Conservation (phyloP, 495 filamentous ascomycete genomes). For the Neurospora discreta region DNA sequence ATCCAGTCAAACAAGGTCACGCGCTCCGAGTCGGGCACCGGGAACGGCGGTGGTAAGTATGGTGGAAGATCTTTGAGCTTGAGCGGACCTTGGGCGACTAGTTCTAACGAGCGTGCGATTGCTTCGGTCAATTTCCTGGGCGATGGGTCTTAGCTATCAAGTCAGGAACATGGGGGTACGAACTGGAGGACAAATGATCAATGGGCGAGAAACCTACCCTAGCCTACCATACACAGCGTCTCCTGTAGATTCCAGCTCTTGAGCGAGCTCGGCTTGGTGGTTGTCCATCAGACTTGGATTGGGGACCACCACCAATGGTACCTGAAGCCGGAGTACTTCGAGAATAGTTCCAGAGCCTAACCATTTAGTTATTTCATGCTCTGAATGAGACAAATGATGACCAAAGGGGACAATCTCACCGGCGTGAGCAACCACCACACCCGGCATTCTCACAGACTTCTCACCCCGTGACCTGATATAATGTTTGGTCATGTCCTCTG, state of each 20-base stretch:
- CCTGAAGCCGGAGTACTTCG: slow-evolving; percentile 54
- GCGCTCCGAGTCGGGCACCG: slow-evolving; percentile 17
- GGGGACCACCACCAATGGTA: slow-evolving; percentile 74
- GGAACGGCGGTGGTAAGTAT: slow-evolving; percentile 19
- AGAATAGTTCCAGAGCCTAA: slow-evolving; percentile 83
- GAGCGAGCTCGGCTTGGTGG: slow-evolving; percentile 80
- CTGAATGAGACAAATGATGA: not conserved
- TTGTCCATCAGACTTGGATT: slow-evolving; percentile 78
- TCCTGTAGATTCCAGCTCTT: slow-evolving; percentile 54
- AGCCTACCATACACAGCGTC: slow-evolving; percentile 58
- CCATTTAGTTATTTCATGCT: not conserved
- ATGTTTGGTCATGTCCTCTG: slow-evolving; percentile 39
- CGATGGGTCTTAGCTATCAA: not conserved
- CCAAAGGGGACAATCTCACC: slow-evolving; percentile 40
- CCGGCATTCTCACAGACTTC: slow-evolving; percentile 25
- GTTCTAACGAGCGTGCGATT: slow-evolving; percentile 9
- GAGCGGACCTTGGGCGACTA: slow-evolving; percentile 16
- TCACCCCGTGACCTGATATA: slow-evolving; percentile 35
- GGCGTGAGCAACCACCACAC: slow-evolving; percentile 79
- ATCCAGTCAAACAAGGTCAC: slow-evolving; percentile 28
- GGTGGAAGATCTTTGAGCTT: slow-evolving; percentile 12
- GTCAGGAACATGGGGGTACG: not conserved
- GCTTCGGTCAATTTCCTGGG: slow-evolving; percentile 12
- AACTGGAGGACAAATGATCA: not conserved
- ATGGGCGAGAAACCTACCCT: slow-evolving; percentile 36